Evolutionary conservation across 2,329 filamentous ascomycete genomes (phyloP).

Genomic region (Xylariaceae sp.): DNA sequence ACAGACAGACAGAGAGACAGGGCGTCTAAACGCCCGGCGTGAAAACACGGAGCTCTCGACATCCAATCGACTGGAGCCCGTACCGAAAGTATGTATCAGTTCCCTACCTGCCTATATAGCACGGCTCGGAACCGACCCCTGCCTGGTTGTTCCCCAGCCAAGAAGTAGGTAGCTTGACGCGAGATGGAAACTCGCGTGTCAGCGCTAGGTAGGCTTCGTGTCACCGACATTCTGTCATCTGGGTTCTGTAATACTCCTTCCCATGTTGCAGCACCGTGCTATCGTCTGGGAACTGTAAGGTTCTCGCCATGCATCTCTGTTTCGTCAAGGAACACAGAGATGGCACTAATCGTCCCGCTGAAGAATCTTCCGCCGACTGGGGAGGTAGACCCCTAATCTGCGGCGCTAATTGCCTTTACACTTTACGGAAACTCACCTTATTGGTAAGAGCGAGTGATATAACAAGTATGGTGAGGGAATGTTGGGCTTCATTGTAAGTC

Average conservation of each 20-base stretch:
- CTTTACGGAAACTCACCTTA: neutral
- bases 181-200: neutral
- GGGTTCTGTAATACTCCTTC: neutral
- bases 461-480: neutral
- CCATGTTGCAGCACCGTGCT: too few relatives aligned
- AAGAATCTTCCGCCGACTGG: neutral
- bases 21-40: too few relatives aligned
- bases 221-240: neutral
- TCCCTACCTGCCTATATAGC: neutral
- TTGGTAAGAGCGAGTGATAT: neutral
- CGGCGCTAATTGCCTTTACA: neutral
- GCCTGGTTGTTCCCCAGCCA: neutral
- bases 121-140: neutral
- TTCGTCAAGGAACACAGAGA: neutral
- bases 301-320: neutral
- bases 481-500: neutral
- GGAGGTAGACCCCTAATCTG: neutral
- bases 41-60: neutral
- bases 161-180: neutral
- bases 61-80: neutral
- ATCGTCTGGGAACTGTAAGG: neutral
- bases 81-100: neutral
- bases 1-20: too few relatives aligned
- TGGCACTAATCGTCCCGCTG: neutral
- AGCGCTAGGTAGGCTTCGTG: neutral